A percentile compares a stretch with the other conserved stretches of the same genome.
Conservation (phyloP, 495 filamentous ascomycete genomes). For the Daldinia vernicosa region DNA sequence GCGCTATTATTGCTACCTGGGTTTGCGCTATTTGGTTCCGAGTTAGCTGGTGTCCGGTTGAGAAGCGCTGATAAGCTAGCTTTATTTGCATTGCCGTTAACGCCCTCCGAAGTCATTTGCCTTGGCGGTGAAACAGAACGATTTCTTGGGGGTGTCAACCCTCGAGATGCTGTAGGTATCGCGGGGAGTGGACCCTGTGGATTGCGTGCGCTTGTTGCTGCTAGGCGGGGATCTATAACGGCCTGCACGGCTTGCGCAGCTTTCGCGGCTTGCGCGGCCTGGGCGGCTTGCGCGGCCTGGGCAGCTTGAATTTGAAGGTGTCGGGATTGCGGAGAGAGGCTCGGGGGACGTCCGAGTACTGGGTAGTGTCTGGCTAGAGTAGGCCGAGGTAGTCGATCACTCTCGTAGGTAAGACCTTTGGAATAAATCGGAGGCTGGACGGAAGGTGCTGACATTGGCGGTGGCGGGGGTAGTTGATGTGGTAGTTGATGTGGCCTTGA, state of each 20-base stretch:
- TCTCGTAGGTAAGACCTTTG: slow-evolving; percentile 21
- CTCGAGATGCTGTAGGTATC: slow-evolving; percentile 31
- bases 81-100: slow-evolving; percentile 43
- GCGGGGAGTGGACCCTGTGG: slow-evolving; percentile 47
- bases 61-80: slow-evolving; percentile 52
- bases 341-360: slow-evolving; percentile 16
- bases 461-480: slow-evolving; percentile 38
- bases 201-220: slow-evolving; percentile 36
- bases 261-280: slow-evolving; percentile 43
- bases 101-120: slow-evolving; percentile 35
- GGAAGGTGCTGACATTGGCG: slow-evolving; percentile 38
- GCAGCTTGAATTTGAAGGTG: slow-evolving; percentile 46
- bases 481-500: slow-evolving; percentile 43
- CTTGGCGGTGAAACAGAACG: slow-evolving; percentile 49
- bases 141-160: slow-evolving; percentile 43
- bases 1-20: slow-evolving; percentile 49
- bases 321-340: slow-evolving; percentile 51
- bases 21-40: slow-evolving; percentile 54
- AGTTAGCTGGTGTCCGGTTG: slow-evolving; percentile 47
- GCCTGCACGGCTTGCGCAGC: slow-evolving; percentile 45
- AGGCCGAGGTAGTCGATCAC: slow-evolving; percentile 35
- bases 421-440: slow-evolving; percentile 34
- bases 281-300: slow-evolving; percentile 39
- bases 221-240: slow-evolving; percentile 49
- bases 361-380: slow-evolving; percentile 20